phyloP scores from a whole-genome alignment of 305 asterid genomes.

The Rubia tinctorum region DNA sequence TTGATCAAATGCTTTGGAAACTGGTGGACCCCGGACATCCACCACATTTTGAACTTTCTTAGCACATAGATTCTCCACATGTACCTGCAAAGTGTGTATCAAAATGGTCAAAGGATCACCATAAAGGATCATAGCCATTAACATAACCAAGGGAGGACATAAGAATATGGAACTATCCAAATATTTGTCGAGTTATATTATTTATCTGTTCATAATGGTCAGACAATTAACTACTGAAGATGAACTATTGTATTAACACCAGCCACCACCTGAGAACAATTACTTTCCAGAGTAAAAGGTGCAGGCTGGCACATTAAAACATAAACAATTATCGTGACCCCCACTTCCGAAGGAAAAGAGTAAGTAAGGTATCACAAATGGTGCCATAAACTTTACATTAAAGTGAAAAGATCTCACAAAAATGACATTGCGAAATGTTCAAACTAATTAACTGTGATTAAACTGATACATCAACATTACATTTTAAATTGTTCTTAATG shows the following conservation, averaged over 20 bases:
- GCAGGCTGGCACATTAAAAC: background rate
- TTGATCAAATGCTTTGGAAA: constrained; percentile 78
- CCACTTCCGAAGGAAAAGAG: background rate
- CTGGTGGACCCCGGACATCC: constrained; percentile 96
- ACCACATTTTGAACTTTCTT: constrained; percentile 74
- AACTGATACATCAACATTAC: background rate
- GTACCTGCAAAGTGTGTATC: constrained; percentile 43
- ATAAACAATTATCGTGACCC: background rate
- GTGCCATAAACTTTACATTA: background rate
- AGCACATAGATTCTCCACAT: constrained; percentile 45
- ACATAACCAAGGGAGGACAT: background rate
- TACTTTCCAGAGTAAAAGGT: background rate
- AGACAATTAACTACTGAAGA: background rate
- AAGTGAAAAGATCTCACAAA: background rate
- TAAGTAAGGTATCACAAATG: background rate
- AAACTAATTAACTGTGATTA: background rate
- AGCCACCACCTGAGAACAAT: background rate
- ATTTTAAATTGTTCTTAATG: constrained; percentile 2
- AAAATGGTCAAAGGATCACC: background rate
- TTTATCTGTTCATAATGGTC: background rate
- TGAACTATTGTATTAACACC: background rate
- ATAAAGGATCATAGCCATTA: background rate
- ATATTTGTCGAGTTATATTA: background rate
- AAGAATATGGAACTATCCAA: background rate
- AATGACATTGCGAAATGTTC: background rate